phyloP scores from a whole-genome alignment of 2,329 filamentous ascomycete species.

The Passalora sequoiae region DNA sequence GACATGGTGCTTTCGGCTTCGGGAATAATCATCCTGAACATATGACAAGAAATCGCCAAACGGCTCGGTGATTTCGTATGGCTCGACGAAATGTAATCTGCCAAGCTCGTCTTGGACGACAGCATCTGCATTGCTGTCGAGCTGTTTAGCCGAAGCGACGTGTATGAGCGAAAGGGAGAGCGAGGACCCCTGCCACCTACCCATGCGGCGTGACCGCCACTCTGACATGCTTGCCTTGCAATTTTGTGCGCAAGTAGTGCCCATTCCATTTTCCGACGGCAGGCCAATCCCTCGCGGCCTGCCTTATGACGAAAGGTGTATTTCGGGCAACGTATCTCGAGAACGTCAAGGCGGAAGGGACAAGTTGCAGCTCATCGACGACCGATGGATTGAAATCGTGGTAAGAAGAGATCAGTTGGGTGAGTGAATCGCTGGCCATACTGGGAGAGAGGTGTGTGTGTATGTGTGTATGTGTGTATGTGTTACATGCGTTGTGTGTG shows the following conservation, averaged over 20 bases:
- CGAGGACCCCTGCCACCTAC: conserved; percentile 38
- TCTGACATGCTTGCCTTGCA: conserved; percentile 59
- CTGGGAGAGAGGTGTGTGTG: too few species aligned
- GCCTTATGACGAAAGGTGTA: conserved; percentile 65
- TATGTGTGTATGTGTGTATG: too few species aligned
- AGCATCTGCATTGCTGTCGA: conserved; percentile 51
- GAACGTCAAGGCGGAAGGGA: conserved; percentile 72
- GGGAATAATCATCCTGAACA: conserved; percentile 49
- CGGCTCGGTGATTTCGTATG: conserved; percentile 59
- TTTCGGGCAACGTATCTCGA: conserved; percentile 72
- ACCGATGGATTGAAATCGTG: conserved; percentile 62
- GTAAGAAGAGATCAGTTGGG: conserved; percentile 59
- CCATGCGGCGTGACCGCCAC: conserved; percentile 73
- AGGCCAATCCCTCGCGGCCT: conserved; percentile 57
- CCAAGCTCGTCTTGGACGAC: conserved; percentile 60
- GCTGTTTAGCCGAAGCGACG: conserved; percentile 23
- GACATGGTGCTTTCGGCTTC: conserved; percentile 35
- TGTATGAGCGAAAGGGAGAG: neutral
- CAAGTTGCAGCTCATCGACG: conserved; percentile 57
- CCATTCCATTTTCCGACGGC: conserved; percentile 61
- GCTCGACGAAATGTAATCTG: conserved; percentile 58
- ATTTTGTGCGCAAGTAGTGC: conserved; percentile 51
- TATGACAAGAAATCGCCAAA: conserved; percentile 61
- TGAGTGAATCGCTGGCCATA: neutral
- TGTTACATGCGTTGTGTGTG: too few species aligned